Base-by-base conservation (phyloP, 2,329 filamentous ascomycete genomes). In the Lasiodiplodia hormozganensis region DNA sequence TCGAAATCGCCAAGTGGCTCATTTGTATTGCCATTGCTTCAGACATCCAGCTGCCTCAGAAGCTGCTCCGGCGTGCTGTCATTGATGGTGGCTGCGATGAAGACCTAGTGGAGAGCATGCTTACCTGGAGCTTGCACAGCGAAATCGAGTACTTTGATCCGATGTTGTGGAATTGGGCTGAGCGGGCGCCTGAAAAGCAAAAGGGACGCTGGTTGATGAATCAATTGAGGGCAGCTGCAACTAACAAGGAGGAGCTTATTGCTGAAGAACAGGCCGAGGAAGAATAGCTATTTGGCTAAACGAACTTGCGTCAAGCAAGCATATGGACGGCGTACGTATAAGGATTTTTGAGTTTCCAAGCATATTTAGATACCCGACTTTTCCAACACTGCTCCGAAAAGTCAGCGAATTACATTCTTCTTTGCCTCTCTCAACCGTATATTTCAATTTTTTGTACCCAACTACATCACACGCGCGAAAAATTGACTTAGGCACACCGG, bases 1-100 rank as follows among this genome's bases (percentile, higher is more conserved):
- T 78, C 64, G 72, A 73, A 65, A 76, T 75, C 2, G 76, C 36
- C 3, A 14, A 43, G 49, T 79, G 49, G 77, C 77, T 62, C 75
- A 76, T n/a, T 25, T 54, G 43, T 11, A 38, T 68, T 4, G 43
- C 56, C 10, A 43, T 54, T 12, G 23, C 43, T 4, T 25, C 16
- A 11, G 21, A 54, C 8, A 25, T 40, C 25, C 47, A 34, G 11
- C 28, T 60, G n/a, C 47, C 66, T 10, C 36, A 58, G 36, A 58
- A 53, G 14, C 7, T 68, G 34, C 36, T 68, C 12, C 56, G 66
- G 8, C 25, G 47, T 23, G 56, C 56, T 2, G 56, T 68, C 7
- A 23, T 62, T 23, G 66, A 68, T n/a, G 47, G 21, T 18, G 36
- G 21, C 11, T 68, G 66, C 12, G 1, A 51, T 25, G 7, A 54